Percentiles rank a stretch among this genome's conserved stretches.
These are phyloP conservation scores for Linnemannia zychae DNA, from an alignment of 192 early-diverging fungal genomes.

Conservation along the genomic window DNA sequence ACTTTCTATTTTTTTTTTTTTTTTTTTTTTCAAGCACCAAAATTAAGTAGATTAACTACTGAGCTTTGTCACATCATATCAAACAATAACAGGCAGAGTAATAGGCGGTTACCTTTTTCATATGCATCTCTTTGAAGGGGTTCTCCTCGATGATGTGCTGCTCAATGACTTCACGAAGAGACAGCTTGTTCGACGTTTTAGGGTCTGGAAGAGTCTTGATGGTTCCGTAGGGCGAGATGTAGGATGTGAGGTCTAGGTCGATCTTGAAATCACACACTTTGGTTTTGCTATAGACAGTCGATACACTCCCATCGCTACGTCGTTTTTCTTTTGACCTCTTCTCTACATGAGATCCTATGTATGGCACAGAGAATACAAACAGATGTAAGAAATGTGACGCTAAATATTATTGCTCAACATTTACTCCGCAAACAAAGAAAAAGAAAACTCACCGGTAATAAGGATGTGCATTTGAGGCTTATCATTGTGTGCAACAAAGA, in stretches of 20 bases:
- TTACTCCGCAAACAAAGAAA: neutral
- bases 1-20: conserved; percentile 20
- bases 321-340: conserved; percentile 3
- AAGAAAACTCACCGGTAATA: conserved; percentile 33
- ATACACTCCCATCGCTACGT: conserved; percentile 11
- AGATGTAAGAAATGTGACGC: neutral
- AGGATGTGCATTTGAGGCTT: conserved; percentile 55
- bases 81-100: too few species aligned
- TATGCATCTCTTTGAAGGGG: conserved; percentile 55
- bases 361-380: neutral
- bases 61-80: too few species aligned
- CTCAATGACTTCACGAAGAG: conserved; percentile 49
- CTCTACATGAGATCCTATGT: conserved; percentile 50
- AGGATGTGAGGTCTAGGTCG: conserved; percentile 47
- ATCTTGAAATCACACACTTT: conserved; percentile 56
- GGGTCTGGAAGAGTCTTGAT: conserved; percentile 27
- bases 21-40: neutral
- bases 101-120: conserved; percentile 60
- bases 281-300: conserved; percentile 17
- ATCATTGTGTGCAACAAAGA: conserved; percentile 58
- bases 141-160: conserved; percentile 53
- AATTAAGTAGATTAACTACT: too few species aligned
- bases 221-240: conserved; percentile 37
- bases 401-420: neutral
- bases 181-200: conserved; percentile 19